Evolutionary conservation across 352 stramenopile genomes (phyloP).

Genomic region (Thalassiosira mediterranea): DNA sequence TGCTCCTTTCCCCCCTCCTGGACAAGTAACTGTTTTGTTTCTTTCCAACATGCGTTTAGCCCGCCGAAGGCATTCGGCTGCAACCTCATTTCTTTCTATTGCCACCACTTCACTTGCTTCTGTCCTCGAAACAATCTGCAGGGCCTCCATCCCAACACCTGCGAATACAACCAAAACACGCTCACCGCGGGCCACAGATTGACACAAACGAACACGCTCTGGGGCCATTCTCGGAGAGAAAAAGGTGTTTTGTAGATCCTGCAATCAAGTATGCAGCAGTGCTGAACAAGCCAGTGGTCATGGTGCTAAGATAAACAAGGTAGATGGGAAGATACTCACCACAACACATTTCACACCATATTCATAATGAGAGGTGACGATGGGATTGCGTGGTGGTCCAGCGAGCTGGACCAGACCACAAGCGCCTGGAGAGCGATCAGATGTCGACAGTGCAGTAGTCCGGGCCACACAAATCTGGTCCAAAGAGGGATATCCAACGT

Average conservation of each 20-base stretch:
- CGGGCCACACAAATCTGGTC: conserved; percentile 54
- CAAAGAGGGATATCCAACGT: too few species aligned
- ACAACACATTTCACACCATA: conserved; percentile 82
- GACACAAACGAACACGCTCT: conserved; percentile 77
- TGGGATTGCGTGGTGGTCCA: conserved; percentile 56
- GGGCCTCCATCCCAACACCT: conserved; percentile 80
- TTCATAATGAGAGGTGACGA: conserved; percentile 81
- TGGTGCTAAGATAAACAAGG: too few species aligned
- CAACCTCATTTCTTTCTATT: conserved; percentile 77
- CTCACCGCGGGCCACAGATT: conserved; percentile 76
- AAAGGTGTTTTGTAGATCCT: conserved; percentile 79
- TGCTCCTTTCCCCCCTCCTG: conserved; percentile 42
- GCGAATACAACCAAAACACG: conserved; percentile 81
- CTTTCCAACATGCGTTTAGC: conserved; percentile 69
- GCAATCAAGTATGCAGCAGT: background rate
- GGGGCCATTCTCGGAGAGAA: conserved; percentile 80
- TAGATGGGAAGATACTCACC: background rate
- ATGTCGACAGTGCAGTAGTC: conserved; percentile 60
- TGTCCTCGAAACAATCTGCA: conserved; percentile 77
- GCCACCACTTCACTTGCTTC: conserved; percentile 67
- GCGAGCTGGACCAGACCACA: conserved; percentile 66
- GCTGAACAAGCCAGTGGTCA: too few species aligned
- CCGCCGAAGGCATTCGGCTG: conserved; percentile 61
- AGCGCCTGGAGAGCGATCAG: conserved; percentile 61
- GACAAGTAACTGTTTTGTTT: conserved; percentile 73